Conservation (phyloP, 1,284 basidiomycete genomes). For the Papiliotrema flavescens region DNA sequence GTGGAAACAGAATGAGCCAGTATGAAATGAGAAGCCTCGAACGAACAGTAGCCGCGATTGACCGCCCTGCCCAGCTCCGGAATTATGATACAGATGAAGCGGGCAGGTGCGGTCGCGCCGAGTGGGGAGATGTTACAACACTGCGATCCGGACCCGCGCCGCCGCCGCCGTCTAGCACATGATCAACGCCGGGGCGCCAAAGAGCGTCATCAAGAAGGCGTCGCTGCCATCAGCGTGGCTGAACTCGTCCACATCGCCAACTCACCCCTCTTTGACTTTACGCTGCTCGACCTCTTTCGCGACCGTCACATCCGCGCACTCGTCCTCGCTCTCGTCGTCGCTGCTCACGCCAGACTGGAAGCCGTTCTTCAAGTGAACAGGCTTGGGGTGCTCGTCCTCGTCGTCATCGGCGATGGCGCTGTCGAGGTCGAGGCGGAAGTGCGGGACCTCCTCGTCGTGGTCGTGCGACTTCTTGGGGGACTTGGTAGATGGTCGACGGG, state of each 20-base stretch:
- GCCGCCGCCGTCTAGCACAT: constrained; percentile 11
- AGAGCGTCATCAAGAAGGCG: constrained; percentile 41
- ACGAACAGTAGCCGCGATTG: no score
- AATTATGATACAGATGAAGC: no score
- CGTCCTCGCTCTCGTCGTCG: constrained; percentile 39
- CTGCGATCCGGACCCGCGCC: no score
- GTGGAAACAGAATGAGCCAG: no score
- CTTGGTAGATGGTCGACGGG: not conserved
- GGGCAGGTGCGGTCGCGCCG: no score
- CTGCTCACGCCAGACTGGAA: constrained; percentile 17
- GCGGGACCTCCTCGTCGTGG: not conserved
- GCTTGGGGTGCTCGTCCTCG: constrained; percentile 17
- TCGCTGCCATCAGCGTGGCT: constrained; percentile 16
- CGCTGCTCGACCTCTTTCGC: constrained; percentile 32
- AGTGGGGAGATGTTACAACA: not conserved
- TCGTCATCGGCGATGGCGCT: constrained; percentile 21
- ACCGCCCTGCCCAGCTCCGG: no score
- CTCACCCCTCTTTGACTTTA: constrained; percentile 41
- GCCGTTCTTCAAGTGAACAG: constrained; percentile 24
- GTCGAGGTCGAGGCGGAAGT: constrained; percentile 6
- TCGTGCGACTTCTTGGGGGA: not conserved
- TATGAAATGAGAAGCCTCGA: no score
- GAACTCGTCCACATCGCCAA: not conserved
- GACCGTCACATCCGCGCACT: constrained; percentile 33
- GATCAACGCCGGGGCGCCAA: constrained; percentile 43